Evolutionary conservation across 306 rosid species (phyloP), one percentile per base, ranked within the genome.

Genomic region (Notholithocarpus densiflorus): DNA sequence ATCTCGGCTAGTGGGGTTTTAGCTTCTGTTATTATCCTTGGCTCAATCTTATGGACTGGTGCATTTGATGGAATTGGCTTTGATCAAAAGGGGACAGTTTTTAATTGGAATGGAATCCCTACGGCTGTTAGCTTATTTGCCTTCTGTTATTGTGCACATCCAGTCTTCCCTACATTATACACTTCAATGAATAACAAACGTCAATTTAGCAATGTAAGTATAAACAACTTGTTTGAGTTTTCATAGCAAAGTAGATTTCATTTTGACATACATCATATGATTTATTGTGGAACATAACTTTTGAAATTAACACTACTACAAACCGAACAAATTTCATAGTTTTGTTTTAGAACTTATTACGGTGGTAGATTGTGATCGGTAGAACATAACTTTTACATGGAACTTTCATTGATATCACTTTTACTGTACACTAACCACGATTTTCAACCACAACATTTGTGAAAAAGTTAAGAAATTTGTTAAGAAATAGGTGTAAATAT

Each of bases 111-210:
- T 52, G 98, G 97, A 0, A 71, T 90, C 59, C 95, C 96, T 1
- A 90, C 90, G 5, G 79, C 97, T 20, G 77, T 91, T 68, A 91
- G 94, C 87, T 88, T 95, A 72, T 92, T 78, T 62, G 92, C 96
- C 19, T 95, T 95, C 37, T 95, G 97, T 74, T 92, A 89, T 17
- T 91, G 98, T 75, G 97, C 97, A 0, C 98, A 95, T 80, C 96
- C 98, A 0, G 92, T 92, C 54, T 95, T 95, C 65, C 98, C 98
- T 11, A 88, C 94, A 11, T 79, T 95, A 48, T 91, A 91, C 84
- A 91, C 87, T 55, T 92, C 98, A 15, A 92, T 90, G 96, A 83
- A 76, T 65, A 82, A 88, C 75, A 92, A 89, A 82, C 89, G 73
- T 4, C 98, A 95, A 15, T 95, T 95, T 78, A 84, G 98, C 17